Evolutionary conservation across 225 moss, liverwort and hornwort species (phyloP).

Genomic region (Polytrichum commune): DNA sequence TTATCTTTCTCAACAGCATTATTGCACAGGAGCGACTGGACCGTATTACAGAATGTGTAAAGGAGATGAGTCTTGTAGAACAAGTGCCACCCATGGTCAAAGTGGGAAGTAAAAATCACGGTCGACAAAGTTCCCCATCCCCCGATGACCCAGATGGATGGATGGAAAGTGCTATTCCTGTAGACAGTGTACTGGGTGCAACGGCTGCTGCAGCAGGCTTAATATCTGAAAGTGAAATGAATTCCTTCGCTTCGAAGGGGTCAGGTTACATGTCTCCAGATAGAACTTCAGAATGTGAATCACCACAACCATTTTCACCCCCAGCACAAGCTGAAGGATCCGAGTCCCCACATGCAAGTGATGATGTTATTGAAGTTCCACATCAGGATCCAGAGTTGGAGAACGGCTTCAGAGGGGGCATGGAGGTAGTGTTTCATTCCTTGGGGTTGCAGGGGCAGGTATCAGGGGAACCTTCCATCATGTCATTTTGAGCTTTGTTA

Average conservation of each 20-base stretch:
- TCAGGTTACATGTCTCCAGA: slow-evolving; percentile 77
- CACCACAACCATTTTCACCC: slow-evolving; percentile 47
- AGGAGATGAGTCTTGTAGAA: slow-evolving; percentile 85
- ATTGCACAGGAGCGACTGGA: slow-evolving; percentile 99
- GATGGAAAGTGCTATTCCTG: slow-evolving; percentile 98
- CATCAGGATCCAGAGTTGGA: slow-evolving; percentile 28
- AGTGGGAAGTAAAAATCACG: slow-evolving; percentile 63
- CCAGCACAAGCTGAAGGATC: slow-evolving; percentile 34
- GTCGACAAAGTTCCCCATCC: slow-evolving; percentile 27
- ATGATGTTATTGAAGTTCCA: slow-evolving; percentile 22
- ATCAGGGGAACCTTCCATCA: background rate
- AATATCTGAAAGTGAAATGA: slow-evolving; percentile 83
- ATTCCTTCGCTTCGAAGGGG: slow-evolving; percentile 84
- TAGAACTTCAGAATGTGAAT: slow-evolving; percentile 40
- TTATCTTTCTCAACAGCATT: slow-evolving; percentile 51
- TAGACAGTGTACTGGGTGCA: slow-evolving; percentile 87
- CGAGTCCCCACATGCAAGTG: slow-evolving; percentile 20
- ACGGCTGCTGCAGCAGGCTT: slow-evolving; percentile 93
- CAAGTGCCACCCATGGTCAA: slow-evolving; percentile 69
- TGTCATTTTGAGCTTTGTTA: no score
- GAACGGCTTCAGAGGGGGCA: slow-evolving; percentile 34
- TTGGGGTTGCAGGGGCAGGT: background rate
- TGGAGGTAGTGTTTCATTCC: slow-evolving; percentile 36
- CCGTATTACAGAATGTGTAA: slow-evolving; percentile 94
- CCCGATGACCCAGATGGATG: slow-evolving; percentile 85